Conservation (phyloP, 768 basidiomycete genomes). For the Phlebiopsis flavidoalba region DNA sequence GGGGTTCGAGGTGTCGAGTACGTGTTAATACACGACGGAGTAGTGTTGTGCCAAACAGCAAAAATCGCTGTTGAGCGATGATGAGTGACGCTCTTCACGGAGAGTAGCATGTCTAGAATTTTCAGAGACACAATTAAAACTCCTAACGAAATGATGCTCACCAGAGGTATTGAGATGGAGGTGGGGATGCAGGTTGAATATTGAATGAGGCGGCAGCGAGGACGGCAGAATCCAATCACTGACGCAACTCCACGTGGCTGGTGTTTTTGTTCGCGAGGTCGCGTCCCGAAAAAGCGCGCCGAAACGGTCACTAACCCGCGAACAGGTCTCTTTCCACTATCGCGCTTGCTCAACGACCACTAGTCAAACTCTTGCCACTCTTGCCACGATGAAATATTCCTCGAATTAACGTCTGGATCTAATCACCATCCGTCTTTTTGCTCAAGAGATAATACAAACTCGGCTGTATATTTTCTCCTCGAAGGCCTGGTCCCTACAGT, state of each 20-base stretch:
- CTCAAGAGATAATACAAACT: too few relatives aligned
- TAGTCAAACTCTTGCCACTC: too few relatives aligned
- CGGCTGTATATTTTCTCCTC: too few relatives aligned
- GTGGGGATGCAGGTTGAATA: not conserved
- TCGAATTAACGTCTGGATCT: too few relatives aligned
- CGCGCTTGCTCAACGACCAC: too few relatives aligned
- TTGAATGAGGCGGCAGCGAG: not conserved
- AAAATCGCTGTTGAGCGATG: conserved; percentile 38
- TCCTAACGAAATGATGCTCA: not conserved
- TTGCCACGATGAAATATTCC: too few relatives aligned
- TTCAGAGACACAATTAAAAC: not conserved
- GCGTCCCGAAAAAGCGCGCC: too few relatives aligned
- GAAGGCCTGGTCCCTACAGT: too few relatives aligned
- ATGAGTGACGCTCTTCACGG: conserved; percentile 26
- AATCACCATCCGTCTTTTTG: too few relatives aligned
- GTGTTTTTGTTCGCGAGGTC: too few relatives aligned
- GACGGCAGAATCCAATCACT: not conserved
- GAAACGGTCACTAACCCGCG: too few relatives aligned
- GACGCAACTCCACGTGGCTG: not conserved
- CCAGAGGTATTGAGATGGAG: not conserved
- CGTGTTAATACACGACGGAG: conserved; percentile 56
- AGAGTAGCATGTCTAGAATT: not conserved
- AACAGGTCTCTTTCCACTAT: too few relatives aligned
- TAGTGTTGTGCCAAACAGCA: conserved; percentile 61
- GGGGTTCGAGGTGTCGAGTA: conserved; percentile 84